Base-by-base conservation (phyloP, 495 filamentous ascomycete genomes). In the Neurospora sp. region DNA sequence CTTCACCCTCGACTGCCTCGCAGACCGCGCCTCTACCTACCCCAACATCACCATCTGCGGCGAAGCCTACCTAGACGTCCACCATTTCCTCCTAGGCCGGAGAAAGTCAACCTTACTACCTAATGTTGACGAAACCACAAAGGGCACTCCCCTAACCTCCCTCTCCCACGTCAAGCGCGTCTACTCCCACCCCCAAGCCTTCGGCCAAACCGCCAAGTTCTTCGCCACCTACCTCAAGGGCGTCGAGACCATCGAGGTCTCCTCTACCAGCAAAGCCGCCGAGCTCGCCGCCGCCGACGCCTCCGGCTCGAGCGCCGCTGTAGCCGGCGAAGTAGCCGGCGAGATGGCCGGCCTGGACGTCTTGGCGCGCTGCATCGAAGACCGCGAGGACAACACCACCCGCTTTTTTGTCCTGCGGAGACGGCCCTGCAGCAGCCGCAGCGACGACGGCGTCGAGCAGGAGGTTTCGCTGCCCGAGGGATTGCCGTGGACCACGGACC, bases 121-220 rank as follows among this genome's bases (percentile, higher is more conserved):
- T 70, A 19, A 75, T 70, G 37, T n/a, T 66, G 69, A 71, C 71
- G 37, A 74, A 76, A 15, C 71, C 77, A 24, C 45, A 21, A 75
- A 77, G 70, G 70, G 80, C 3, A 76, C 75, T 70, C 85, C 86
- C 39, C 72, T 84, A 21, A 73, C 75, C 34, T 73, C 76, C 69
- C 75, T 92, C 19, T 69, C 72, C 13, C 85, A 90, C 74, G 76
- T 92, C 74, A 80, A 81, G 39, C 83, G 86, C 45, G 80, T 99
- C 69, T 97, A 97, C 82, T 94, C 92, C 34, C 96, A 99, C 81
- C 93, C 94, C 19, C 96, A 98, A 83, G 96, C 93, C 39, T 96
- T 94, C 85, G 95, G 94, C 5, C 96, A 99, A 83, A 97, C 94
- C 78, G 89, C 89, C n/a, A 74, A 66, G n/a, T 96, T 96, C 77